Conservation (phyloP, 2,329 filamentous ascomycete genomes). For the Neobulgaria alba region DNA sequence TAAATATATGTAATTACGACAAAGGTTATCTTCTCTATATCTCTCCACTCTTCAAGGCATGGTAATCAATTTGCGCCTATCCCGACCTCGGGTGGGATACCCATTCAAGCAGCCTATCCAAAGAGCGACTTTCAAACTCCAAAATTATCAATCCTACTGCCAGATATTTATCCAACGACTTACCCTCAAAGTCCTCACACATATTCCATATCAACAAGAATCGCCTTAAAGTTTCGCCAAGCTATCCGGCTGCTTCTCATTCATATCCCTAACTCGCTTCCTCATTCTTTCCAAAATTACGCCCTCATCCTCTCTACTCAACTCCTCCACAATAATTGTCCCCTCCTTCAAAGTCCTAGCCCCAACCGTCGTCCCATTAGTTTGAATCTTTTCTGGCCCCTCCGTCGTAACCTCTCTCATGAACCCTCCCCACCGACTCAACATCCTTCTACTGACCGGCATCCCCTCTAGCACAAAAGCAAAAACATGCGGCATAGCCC, state of each 20-base stretch:
- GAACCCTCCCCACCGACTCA: constrained; percentile 48
- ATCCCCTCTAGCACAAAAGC: constrained; percentile 44
- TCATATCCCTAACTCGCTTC: constrained; percentile 22
- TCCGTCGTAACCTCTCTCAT: constrained; percentile 35
- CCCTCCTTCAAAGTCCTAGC: constrained; percentile 44
- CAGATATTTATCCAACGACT: too few relatives aligned
- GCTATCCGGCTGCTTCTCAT: constrained; percentile 18
- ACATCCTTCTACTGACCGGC: constrained; percentile 41
- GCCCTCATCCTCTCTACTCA: constrained; percentile 37
- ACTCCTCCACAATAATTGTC: constrained; percentile 33
- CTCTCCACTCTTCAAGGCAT: too few relatives aligned
- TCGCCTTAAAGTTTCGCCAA: constrained; percentile 29
- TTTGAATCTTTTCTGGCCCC: constrained; percentile 14
- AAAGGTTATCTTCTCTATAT: too few relatives aligned
- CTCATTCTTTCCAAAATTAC: constrained; percentile 35
- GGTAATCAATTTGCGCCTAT: too few relatives aligned
- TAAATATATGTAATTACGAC: too few relatives aligned
- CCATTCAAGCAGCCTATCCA: too few relatives aligned
- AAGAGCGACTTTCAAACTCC: too few relatives aligned
- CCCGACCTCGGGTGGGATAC: too few relatives aligned
- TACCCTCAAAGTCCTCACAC: too few relatives aligned
- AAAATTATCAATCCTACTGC: too few relatives aligned
- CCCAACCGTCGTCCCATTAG: constrained; percentile 38
- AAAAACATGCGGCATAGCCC: constrained; percentile 76
- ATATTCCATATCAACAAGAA: too few relatives aligned